Base-by-base conservation (phyloP, 768 basidiomycete genomes). In the Kwoniella dejecticola region DNA sequence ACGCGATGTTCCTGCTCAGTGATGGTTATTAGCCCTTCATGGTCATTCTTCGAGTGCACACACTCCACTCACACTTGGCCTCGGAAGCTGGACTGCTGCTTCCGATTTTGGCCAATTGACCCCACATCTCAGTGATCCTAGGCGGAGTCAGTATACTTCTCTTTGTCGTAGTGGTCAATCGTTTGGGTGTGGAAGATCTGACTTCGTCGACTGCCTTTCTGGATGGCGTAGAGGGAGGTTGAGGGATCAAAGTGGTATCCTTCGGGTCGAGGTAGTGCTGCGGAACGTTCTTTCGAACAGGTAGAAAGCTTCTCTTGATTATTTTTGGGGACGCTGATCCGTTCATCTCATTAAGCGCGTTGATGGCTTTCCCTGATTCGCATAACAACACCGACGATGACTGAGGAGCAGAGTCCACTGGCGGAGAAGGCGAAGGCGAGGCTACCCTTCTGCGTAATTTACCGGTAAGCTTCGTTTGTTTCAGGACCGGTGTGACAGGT, bases 111-210 rank as follows among this genome's bases (percentile, higher is more conserved):
- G 60, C 44, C 33, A 62, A 26, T 29, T 62, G 60, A 30, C 60
- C 52, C 60, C 60, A 62, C 60, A 62, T 62, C 36, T 53, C 60
- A 1, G 60, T 55, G 17, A 62, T 54, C 21, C 60, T 55, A 38
- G 60, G 60, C 15, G 60, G 60, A 41, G 60, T 62, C 33, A 41
- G n/a, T 13, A 53, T 40, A 5, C 19, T n/a, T 47, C 52, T 55
- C 24, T 62, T 62, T 4, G 49, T 15, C 17, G 15, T 30, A 17
- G 50, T 24, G 11, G 27, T 47, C 13, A 31, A 19, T 27, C 42
- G 26, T 24, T 52, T 60, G 8, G 60, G 60, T 4, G 52, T 62
- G 5, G 60, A 55, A 11, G 52, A 27, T 21, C 49, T 62, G 31
- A 62, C 13, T 3, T 17, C 26, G 7, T 45, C 44, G 12, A 46